Base-by-base conservation (phyloP, 2,329 filamentous ascomycete genomes). In the Clonostachys chloroleuca region DNA sequence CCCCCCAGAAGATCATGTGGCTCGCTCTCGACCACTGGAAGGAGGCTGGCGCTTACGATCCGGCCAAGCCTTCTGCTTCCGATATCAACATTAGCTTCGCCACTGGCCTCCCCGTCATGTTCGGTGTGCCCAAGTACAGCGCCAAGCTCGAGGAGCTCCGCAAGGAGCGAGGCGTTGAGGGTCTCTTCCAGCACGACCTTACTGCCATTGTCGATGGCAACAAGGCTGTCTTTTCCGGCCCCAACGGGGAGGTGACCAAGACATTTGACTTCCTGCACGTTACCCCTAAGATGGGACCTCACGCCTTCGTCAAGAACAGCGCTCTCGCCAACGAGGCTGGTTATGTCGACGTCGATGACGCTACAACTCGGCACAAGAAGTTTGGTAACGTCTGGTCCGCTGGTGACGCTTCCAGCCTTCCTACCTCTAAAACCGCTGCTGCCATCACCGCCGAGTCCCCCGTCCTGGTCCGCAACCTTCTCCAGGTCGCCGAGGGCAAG, bases 1-100 rank as follows among this genome's bases (percentile, higher is more conserved):
- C 78, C 3, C 79, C 79, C 12, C 80, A 83, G 52, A 83, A 83
- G 63, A 66, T 74, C 56, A 75, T 83, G 76, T 83, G 80, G 79
- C 70, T 83, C n/a, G 80, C 79, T 1, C 62, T 81, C 40, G 77
- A 82, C 56, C 61, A 78, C 60, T 83, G 79, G 80, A 79, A 75
- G 61, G 63, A 65, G 30, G 66, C 67, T 0, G 78, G 77, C 4
- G 57, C 78, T 4, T 82, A 81, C 60, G 59, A 73, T 46, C 56
- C 69, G 2, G 50, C 51, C 47, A 64, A 68, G 45, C 55, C 65
- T 1, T 55, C 66, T 2, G 43, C 44, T 7, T 78, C 75, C 0
- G 56, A 68, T 3, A 72, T 82, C 55, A 66, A 73, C 20, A 75
- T 81, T 49, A 69, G 60, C 52, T 83, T 80, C 50, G 78, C 78